These are phyloP conservation scores for Canavalia gladiata DNA, from an alignment of 306 rosid genomes.

Conservation along the genomic window DNA sequence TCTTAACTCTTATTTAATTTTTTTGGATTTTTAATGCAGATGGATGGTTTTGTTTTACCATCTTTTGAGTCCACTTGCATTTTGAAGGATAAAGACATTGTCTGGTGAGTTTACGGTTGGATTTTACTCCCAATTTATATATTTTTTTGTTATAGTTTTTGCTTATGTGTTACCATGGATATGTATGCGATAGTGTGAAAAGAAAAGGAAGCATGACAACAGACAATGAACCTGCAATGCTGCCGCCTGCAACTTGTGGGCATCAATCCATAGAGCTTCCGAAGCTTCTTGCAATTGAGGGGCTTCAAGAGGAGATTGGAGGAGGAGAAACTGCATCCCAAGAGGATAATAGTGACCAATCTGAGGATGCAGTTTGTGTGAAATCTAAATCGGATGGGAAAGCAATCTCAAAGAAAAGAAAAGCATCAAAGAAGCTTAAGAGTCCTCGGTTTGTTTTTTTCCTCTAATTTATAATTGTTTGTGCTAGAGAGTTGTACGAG, in stretches of 20 bases:
- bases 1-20: neutral
- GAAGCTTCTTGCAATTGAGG: conserved; percentile 67
- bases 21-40: conserved; percentile 58
- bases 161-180: conserved; percentile 9
- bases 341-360: conserved; percentile 52
- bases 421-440: conserved; percentile 67
- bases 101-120: conserved; percentile 64
- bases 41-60: conserved; percentile 94
- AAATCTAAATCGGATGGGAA: conserved; percentile 47
- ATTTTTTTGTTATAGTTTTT: conserved; percentile 16
- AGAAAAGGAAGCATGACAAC: conserved; percentile 57
- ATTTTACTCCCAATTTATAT: neutral
- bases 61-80: conserved; percentile 85
- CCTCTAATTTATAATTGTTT: neutral
- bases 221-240: conserved; percentile 52
- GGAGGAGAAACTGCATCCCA: conserved; percentile 51
- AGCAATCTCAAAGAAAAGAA: conserved; percentile 71
- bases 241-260: conserved; percentile 30
- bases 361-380: conserved; percentile 51
- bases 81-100: conserved; percentile 83
- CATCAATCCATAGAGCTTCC: conserved; percentile 58
- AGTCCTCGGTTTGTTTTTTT: conserved; percentile 66
- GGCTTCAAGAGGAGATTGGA: conserved; percentile 60
- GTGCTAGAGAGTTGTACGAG: neutral
- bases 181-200: conserved; percentile 61